Base-by-base conservation (phyloP, 2,329 filamentous ascomycete genomes). In the Fusarium illudens region DNA sequence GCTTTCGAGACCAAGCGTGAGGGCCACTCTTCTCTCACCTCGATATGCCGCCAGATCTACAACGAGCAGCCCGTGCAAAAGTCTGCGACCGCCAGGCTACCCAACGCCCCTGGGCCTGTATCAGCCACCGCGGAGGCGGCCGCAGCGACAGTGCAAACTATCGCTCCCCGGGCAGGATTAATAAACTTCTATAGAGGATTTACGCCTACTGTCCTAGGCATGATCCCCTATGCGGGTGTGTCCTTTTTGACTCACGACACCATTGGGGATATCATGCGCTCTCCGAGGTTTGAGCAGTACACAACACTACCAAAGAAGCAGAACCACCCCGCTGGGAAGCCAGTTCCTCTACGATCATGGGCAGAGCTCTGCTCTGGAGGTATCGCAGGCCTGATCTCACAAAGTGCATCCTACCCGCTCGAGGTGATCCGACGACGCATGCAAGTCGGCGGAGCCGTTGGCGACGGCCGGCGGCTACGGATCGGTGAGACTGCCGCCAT, bases 141-240 rank as follows among this genome's bases (percentile, higher is more conserved):
- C 4, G 76, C 82, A 2, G 77, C 81, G 0, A 81, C 66, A 1
- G 77, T 82, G 3, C 76, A 81, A 12, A 78, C 81, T 0, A 81
- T 88, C 1, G 83, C 77, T 3, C 90, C 92, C 1, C 84, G 83
- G 25, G 86, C 85, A 11, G 95, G 95, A 4, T 77, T 98, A 1
- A 80, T 88, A 58, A 99, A 99, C 79, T 99, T 99, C 78, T 99
- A 97, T 80, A 89, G 96, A 50, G 96, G 96, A 51, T 99, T 99
- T 78, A 88, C 89, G 0, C 92, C 95, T 0, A 98, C 96, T 0
- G 80, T 99, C 6, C 84, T 96, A 63, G 96, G 96, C 72, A 99
- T 99, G 95, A 83, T 99, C 1, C 96, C 96, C 0, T 99, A 99
- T 75, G 96, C 96, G 1, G 96, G 96, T 73, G 90, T 96, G 75